Conservation (phyloP, 2,329 filamentous ascomycete species). For the Ophiostoma triangulosporum region DNA sequence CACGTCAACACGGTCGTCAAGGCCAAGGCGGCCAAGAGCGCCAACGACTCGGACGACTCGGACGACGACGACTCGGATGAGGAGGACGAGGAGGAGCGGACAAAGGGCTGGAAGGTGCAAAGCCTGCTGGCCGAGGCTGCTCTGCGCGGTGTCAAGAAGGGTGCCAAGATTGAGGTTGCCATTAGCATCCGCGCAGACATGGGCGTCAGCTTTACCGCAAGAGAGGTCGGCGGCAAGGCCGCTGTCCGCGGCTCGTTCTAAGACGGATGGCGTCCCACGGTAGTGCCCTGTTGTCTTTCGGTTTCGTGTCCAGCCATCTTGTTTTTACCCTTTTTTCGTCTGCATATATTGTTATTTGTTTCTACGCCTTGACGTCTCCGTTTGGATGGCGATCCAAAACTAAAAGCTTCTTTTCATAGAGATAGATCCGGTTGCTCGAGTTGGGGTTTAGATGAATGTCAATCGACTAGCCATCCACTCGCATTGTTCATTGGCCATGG, state of each 20-base stretch:
- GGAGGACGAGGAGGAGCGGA: constrained; percentile 73
- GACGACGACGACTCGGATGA: constrained; percentile 53
- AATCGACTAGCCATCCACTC: not conserved
- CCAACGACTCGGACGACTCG: constrained; percentile 51
- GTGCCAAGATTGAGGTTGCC: constrained; percentile 82
- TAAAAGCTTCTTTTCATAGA: not conserved
- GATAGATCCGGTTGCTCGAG: not conserved
- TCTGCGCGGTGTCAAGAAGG: constrained; percentile 73
- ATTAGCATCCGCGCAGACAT: constrained; percentile 77
- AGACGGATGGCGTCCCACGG: not conserved
- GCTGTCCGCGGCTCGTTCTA: constrained; percentile 51
- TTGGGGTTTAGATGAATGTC: not conserved
- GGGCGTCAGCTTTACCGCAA: constrained; percentile 62
- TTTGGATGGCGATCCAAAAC: not conserved
- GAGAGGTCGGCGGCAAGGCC: constrained; percentile 78
- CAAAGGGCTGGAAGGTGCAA: constrained; percentile 87
- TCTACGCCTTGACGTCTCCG: not conserved
- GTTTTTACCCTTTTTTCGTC: not conserved
- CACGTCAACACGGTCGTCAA: constrained; percentile 63
- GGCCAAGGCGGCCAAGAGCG: constrained; percentile 62
- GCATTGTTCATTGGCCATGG: no score
- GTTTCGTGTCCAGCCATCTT: not conserved
- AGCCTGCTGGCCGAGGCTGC: constrained; percentile 73
- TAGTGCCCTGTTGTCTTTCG: not conserved
- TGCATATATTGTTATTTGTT: not conserved